phyloP scores from a whole-genome alignment of 2,329 filamentous ascomycete species.

The Hymenoscyphus linearis region DNA sequence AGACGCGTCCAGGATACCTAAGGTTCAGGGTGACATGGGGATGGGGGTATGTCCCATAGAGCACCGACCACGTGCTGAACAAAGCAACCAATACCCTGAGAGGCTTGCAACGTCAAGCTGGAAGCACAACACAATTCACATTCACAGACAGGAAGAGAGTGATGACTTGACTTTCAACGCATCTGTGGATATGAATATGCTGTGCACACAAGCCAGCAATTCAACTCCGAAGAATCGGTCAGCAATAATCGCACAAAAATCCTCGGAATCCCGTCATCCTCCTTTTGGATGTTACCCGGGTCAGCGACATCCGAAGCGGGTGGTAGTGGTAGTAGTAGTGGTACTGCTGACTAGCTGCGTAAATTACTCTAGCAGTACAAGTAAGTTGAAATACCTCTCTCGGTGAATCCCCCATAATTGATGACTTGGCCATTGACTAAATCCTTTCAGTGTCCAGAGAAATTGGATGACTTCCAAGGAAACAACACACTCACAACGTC shows the following conservation, averaged over 20 bases:
- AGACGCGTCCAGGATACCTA: too few relatives aligned
- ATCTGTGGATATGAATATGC: not conserved
- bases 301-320: not conserved
- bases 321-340: not conserved
- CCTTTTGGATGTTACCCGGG: not conserved
- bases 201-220: not conserved
- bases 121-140: not conserved
- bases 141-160: not conserved
- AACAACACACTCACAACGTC: not conserved
- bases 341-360: not conserved
- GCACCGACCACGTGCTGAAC: not conserved
- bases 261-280: not conserved
- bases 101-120: not conserved
- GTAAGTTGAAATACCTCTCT: not conserved
- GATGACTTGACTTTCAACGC: not conserved
- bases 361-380: not conserved
- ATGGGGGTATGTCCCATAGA: not conserved
- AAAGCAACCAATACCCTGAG: not conserved
- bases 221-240: not conserved
- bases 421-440: not conserved
- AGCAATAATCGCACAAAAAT: not conserved
- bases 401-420: not conserved
- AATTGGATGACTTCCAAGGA: not conserved
- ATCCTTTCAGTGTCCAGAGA: not conserved
- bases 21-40: not conserved